phyloP scores from a whole-genome alignment of 352 stramenopile species.

The Hyaloperonospora brassicae region DNA sequence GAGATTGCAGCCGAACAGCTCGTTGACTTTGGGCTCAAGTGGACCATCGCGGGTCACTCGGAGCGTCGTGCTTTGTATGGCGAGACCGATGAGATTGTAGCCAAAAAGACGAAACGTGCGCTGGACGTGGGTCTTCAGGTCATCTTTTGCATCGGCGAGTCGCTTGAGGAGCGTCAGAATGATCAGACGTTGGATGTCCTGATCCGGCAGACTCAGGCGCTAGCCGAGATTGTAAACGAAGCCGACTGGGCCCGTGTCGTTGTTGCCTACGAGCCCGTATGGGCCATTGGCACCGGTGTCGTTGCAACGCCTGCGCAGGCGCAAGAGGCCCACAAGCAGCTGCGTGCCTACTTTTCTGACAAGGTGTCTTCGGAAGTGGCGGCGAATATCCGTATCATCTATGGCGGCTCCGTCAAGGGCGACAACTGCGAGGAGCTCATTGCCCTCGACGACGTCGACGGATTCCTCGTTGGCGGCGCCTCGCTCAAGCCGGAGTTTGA shows the following conservation, averaged over 20 bases:
- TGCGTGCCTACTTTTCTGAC: conserved; percentile 50
- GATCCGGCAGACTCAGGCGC: conserved; percentile 88
- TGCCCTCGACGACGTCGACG: conserved; percentile 65
- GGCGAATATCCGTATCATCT: conserved; percentile 68
- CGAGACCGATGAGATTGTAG: conserved; percentile 88
- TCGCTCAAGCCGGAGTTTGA: conserved; percentile 87
- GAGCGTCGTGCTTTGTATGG: conserved; percentile 77
- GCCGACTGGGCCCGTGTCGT: conserved; percentile 68
- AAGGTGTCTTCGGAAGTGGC: conserved; percentile 54
- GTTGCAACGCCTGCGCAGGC: conserved; percentile 90
- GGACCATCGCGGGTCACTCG: conserved; percentile 81
- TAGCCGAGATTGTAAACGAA: conserved; percentile 77
- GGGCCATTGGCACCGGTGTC: conserved; percentile 92
- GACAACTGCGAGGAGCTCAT: conserved; percentile 83
- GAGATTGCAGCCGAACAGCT: conserved; percentile 87
- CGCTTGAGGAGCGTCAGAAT: conserved; percentile 72
- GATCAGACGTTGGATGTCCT: conserved; percentile 87
- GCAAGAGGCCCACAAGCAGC: conserved; percentile 81
- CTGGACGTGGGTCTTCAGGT: conserved; percentile 79
- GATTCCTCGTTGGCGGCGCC: conserved; percentile 87
- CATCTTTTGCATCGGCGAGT: conserved; percentile 94
- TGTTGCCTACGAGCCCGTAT: conserved; percentile 94
- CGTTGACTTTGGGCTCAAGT: conserved; percentile 51
- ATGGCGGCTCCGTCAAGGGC: conserved; percentile 83
- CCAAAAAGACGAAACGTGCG: conserved; percentile 83